phyloP scores from a whole-genome alignment of 257 asterid species.

The Solanum pennellii region DNA sequence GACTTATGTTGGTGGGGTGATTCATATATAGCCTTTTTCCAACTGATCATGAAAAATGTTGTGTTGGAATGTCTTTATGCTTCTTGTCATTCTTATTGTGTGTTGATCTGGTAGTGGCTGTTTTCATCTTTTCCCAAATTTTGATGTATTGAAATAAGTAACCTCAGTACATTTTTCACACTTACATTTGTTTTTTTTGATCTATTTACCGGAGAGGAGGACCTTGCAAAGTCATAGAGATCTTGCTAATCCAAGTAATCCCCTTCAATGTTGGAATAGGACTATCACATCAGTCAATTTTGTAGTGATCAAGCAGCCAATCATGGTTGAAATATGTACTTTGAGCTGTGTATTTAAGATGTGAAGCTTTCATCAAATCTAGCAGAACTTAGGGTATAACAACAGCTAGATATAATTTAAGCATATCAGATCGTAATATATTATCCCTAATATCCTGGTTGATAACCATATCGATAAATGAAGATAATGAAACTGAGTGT shows the following conservation, averaged over 20 bases:
- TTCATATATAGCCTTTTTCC: background rate
- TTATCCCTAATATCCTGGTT: background rate
- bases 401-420: background rate
- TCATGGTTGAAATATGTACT: background rate
- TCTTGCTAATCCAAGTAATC: background rate
- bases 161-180: background rate
- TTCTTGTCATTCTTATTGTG: background rate
- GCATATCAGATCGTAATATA: background rate
- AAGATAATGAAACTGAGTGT: background rate
- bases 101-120: background rate
- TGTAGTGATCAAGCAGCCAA: background rate
- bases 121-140: background rate
- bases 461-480: background rate
- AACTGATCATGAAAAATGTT: background rate
- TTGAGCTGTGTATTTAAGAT: background rate
- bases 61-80: background rate
- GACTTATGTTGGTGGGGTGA: background rate
- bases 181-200: background rate
- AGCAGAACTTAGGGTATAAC: background rate
- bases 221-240: background rate
- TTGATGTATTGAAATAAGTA: background rate
- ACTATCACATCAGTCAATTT: background rate
- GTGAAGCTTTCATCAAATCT: background rate
- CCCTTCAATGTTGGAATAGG: background rate
- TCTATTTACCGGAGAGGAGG: background rate